Base-by-base conservation (phyloP, 2,329 filamentous ascomycete species). In the Chaetothyriales sp. region DNA sequence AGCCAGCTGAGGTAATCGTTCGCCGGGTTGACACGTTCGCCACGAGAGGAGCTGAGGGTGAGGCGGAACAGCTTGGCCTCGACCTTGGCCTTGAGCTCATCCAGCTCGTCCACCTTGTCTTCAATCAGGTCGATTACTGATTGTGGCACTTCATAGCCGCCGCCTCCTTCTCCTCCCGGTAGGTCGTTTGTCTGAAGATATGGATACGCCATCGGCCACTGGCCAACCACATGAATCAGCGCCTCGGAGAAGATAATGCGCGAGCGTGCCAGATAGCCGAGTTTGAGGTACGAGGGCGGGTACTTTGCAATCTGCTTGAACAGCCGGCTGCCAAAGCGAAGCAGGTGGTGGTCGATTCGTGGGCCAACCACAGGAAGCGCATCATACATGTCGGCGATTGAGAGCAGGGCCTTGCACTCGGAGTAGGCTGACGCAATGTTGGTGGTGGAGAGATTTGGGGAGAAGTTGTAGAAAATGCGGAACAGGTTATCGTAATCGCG, bases 261-360 rank as follows among this genome's bases (percentile, higher is more conserved):
- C 61, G 83, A 89, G 44, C 86, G 80, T 7, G 88, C 83, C 43
- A 95, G 75, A 61, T 88, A 95, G 39, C 88, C 89, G 1, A 96
- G 77, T 52, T 89, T 89, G 46, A 95, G 77, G 63, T 95, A 96
- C 53, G 82, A 88, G 46, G 92, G 86, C 10, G 90, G 89, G 63
- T 95, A 95, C 68, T 95, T 95, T 49, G 89, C 88, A 56, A 95
- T 93, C 67, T 95, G 90, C 66, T 92, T 94, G 83, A 89, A 95
- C 2, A 96, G 75, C 1, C 87, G 79, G 19, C 84, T 85, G 61
- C 92, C 87, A 65, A 95, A 96, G 60, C 92, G 86, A 15, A 96
- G 73, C 12, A 96, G 75, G 65, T 96, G 90, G 69, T 96, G 89
- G 67, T 95, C 90, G 44, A 95, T 85, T 39, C 90, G 79, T 1